phyloP scores from a whole-genome alignment of 441 rosid genomes.

The Syzygium syzygioides region DNA sequence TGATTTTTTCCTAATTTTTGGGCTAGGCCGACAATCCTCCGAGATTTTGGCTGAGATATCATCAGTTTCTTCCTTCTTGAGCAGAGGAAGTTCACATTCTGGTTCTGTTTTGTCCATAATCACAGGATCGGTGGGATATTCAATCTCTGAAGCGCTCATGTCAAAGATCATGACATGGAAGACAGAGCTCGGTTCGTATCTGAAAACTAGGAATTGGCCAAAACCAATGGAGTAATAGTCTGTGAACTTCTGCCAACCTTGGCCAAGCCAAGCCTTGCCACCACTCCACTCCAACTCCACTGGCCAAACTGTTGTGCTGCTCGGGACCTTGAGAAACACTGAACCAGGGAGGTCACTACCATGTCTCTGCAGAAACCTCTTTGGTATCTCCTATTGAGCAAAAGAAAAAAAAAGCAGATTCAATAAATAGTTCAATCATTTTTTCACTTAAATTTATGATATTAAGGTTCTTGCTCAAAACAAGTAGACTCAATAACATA shows the following conservation, averaged over 20 bases:
- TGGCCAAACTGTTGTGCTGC: constrained; percentile 14
- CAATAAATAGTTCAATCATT: background rate
- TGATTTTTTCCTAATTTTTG: background rate
- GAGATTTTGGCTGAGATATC: background rate
- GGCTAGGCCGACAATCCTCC: background rate
- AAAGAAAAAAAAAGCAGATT: background rate
- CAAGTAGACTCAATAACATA: background rate
- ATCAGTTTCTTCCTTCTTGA: background rate
- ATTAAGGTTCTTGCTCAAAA: background rate
- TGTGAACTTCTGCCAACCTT: constrained; percentile 43
- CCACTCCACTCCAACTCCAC: constrained; percentile 12
- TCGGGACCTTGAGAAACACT: background rate
- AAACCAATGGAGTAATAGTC: constrained; percentile 24
- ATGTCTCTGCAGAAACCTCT: background rate
- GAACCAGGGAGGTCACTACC: background rate
- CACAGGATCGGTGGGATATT: constrained; percentile 2
- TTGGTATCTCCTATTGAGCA: background rate
- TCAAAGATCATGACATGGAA: constrained; percentile 29
- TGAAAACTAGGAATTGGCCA: constrained; percentile 32
- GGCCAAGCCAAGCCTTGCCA: constrained; percentile 32
- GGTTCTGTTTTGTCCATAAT: background rate
- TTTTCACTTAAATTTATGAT: background rate
- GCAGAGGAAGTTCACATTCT: background rate
- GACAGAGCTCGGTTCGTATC: constrained; percentile 17
- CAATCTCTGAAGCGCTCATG: constrained; percentile 16